Base-by-base conservation (phyloP, 2,329 filamentous ascomycete species). In the Sclerotinia trifoliorum region DNA sequence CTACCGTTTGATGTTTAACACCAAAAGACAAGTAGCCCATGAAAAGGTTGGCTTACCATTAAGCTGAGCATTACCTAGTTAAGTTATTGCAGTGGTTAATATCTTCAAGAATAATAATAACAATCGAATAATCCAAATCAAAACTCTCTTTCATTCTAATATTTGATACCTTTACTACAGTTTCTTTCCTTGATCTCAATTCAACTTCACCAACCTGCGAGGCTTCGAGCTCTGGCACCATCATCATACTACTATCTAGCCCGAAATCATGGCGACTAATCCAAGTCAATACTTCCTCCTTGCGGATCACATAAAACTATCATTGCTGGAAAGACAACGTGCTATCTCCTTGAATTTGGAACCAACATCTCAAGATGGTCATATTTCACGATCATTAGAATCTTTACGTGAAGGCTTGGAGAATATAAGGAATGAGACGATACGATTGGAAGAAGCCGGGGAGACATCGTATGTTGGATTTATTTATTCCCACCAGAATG, bases 271-370 rank as follows among this genome's bases (percentile, higher is more conserved):
- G 84, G 81, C 65, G 2, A 63, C 84, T 71, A 88, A 85, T 74
- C 80, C 85, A 51, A 88, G 88, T 76, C 94, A 97, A 80, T 89
- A 98, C 73, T 93, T 94, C 78, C 90, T 98, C 66, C 88, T 98
- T 68, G 93, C 94, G 76, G 95, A 99, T 81, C 94, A 98, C 80
- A 92, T 98, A 84, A 97, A 98, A 81, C 87, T 98, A 70, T 97
- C 94, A 19, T 85, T 99, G 21, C 88, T 98, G 35, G 95, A 98
- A 82, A 89, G 94, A 69, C 90, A 96, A 81, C 89, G 94, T 69
- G 93, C 94, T 61, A 88, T 92, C 75, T 91, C 88, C 19, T 85
- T 97, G 56, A 89, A 93, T 73, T 86, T 97, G 67, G 87, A 93
- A 69, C 87, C 76, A 51, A 78, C 75, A 21, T 88, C 89, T 26